These are phyloP conservation scores for Omphalotus olearius DNA, from an alignment of 1,284 basidiomycete species.

Conservation along the genomic window DNA sequence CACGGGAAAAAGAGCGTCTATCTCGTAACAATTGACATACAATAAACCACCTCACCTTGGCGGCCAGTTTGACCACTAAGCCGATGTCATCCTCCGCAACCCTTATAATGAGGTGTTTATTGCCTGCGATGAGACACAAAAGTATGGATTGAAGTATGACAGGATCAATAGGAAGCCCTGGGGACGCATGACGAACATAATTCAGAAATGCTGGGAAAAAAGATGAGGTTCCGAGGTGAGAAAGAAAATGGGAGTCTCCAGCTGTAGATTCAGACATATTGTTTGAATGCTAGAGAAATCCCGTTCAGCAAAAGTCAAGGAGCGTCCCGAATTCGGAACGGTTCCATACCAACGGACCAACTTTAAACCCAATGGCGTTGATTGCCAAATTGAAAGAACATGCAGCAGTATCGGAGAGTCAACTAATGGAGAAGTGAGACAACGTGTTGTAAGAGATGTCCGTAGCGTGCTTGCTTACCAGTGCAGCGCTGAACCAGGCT, in stretches of 20 bases:
- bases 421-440: background rate
- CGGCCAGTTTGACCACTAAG: constrained; percentile 48
- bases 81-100: constrained; percentile 57
- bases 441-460: no score
- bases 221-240: constrained; percentile 37
- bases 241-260: background rate
- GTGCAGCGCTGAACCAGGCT: no score
- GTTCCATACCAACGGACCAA: no score
- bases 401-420: background rate
- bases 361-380: background rate
- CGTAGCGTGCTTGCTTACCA: no score
- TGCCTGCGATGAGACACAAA: constrained; percentile 55
- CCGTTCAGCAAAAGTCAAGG: no score
- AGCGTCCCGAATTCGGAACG: no score
- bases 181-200: constrained; percentile 38
- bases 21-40: no score
- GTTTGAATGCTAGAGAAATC: no score
- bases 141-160: constrained; percentile 63
- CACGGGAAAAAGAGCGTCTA: no score
- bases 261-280: constrained; percentile 1
- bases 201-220: constrained; percentile 52
- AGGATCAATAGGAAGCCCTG: constrained; percentile 49
- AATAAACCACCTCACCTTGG: constrained; percentile 42
- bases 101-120: constrained; percentile 58
- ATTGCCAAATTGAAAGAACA: background rate